A percentile compares a stretch with the other conserved stretches of the same genome.
Conservation (phyloP, 495 filamentous ascomycete genomes). For the Trypethelium eluteriae region DNA sequence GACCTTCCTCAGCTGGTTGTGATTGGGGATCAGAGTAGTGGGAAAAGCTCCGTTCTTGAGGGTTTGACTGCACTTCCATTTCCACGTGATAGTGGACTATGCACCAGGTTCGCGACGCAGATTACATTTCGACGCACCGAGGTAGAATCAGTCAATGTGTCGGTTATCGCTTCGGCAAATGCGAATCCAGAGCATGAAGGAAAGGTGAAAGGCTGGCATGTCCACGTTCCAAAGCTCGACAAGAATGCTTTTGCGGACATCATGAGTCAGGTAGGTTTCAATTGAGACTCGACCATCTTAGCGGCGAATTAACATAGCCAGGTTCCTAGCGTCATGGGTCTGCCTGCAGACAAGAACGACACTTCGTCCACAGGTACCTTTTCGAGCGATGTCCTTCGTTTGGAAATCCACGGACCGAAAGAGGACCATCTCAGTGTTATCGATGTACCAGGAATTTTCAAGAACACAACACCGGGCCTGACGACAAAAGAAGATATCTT, state of each 20-base stretch:
- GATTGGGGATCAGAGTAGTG: conserved; percentile 35
- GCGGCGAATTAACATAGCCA: conserved; percentile 13
- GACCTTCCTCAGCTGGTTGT: conserved; percentile 28
- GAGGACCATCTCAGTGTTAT: conserved; percentile 54
- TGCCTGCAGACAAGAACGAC: conserved; percentile 30
- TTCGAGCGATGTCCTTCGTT: conserved; percentile 49
- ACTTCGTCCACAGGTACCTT: conserved; percentile 36
- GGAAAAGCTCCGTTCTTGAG: conserved; percentile 46
- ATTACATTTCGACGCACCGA: conserved; percentile 46
- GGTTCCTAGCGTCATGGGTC: conserved; percentile 43
- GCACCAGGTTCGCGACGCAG: conserved; percentile 53
- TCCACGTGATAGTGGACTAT: conserved; percentile 36
- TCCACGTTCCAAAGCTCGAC: conserved; percentile 19
- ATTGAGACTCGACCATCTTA: conserved; percentile 13
- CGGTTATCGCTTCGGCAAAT: conserved; percentile 41
- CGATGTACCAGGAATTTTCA: conserved; percentile 59
- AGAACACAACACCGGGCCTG: conserved; percentile 42
- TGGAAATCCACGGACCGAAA: conserved; percentile 52
- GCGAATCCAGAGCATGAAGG: conserved; percentile 26
- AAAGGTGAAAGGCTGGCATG: conserved; percentile 19
- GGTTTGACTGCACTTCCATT: conserved; percentile 39
- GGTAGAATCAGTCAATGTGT: conserved; percentile 32
- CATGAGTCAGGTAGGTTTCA: conserved; percentile 30
- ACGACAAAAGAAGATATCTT: conserved; percentile 46
- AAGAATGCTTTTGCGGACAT: conserved; percentile 26